phyloP scores from a whole-genome alignment of 169 alveolate species.

The Plasmodium falciparum region DNA sequence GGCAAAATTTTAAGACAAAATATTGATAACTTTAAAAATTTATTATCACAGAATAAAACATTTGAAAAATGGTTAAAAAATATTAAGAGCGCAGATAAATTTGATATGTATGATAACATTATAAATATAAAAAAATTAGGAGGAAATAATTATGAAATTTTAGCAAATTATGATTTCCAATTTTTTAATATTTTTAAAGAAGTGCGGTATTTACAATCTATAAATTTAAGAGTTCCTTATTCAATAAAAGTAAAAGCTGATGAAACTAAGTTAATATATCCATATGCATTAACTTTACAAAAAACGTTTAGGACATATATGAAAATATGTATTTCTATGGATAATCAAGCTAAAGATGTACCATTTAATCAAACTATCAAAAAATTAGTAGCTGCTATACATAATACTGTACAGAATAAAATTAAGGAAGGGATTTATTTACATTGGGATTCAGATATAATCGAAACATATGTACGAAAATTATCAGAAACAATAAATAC shows the following conservation, averaged over 20 bases:
- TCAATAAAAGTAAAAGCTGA: conserved; percentile 92
- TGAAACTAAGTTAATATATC: conserved; percentile 94
- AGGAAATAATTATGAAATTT: conserved; percentile 76
- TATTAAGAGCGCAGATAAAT: conserved; percentile 68
- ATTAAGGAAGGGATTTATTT: conserved; percentile 80
- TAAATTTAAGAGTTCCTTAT: conserved; percentile 90
- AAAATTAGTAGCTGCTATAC: conserved; percentile 69
- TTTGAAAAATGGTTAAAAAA: conserved; percentile 77
- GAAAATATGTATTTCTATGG: conserved; percentile 73
- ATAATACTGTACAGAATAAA: conserved; percentile 72
- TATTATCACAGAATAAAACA: conserved; percentile 88
- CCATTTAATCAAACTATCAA: conserved; percentile 59
- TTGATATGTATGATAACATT: conserved; percentile 74
- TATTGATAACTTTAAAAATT: conserved; percentile 92
- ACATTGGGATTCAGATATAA: conserved; percentile 81
- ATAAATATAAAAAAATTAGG: conserved; percentile 73
- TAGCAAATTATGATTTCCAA: conserved; percentile 80
- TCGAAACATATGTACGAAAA: conserved; percentile 79
- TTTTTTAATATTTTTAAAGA: conserved; percentile 80
- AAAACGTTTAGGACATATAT: conserved; percentile 91
- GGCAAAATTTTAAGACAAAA: conserved; percentile 94
- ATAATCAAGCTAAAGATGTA: conserved; percentile 45
- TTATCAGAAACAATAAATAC: conserved; percentile 79
- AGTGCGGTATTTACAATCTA: conserved; percentile 87
- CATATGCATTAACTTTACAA: conserved; percentile 86